Evolutionary conservation across 768 basidiomycete genomes (phyloP), one percentile per base, ranked within the genome.

Genomic region (Tylopilus balloui): DNA sequence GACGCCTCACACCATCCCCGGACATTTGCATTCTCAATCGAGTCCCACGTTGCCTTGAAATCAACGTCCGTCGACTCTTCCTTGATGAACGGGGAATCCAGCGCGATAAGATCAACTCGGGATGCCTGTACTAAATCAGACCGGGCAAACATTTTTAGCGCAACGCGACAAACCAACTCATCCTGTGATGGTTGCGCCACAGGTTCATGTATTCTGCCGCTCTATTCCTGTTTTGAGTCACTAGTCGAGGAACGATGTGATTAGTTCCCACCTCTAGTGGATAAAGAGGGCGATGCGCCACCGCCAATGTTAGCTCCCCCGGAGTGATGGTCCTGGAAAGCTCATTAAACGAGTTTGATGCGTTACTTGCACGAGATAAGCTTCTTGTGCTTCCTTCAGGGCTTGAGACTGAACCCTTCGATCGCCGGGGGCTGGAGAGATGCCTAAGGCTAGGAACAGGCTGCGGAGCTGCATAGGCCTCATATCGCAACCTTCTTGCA

Each of bases 1-100:
- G 79, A 70, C 6, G 62, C 69, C 50, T 80, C 78, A 58, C 79
- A 84, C 88, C 88, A 91, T 13, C 88, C 88, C 45, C 87, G 77
- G 27, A 70, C 63, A 58, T 71, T 71, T 41, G 63, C 50, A 42
- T 68, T 69, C 45, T 75, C 71, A 35, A 80, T 68, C 3, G 69
- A 59, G 42, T 80, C 72, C 89, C 88, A 92, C 3, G 69, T 61
- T 14, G 47, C 62, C 55, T 78, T 74, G 58, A 90, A 87, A 47
- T 78, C 74, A n/a, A 58, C 53, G 28, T 56, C 62, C 1, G 24
- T 31, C n/a, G 48, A 6, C 21, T 32, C 42, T 29, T 51, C 50
- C 24, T 61, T 63, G 36, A 79, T 69, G 67, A 84, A 84, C 3
- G 87, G 84, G 2, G 84, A 80, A 62, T 91, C 87, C 32, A 92